Evolutionary conservation across 2,329 filamentous ascomycete species (phyloP).

Genomic region (Zasmidium cellare): DNA sequence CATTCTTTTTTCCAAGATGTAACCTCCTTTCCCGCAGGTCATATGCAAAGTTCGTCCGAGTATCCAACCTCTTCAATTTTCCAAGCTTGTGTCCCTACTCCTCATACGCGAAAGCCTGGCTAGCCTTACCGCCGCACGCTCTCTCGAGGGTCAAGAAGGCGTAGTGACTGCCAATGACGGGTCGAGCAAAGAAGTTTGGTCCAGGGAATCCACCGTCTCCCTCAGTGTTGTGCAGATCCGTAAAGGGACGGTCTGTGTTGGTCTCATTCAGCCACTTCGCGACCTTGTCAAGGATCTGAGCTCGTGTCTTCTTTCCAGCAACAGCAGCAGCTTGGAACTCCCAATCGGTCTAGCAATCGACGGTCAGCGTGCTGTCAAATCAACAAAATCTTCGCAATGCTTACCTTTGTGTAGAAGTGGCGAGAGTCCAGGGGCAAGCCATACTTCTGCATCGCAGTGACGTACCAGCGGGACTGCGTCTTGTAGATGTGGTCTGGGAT

Average conservation of each 20-base stretch:
- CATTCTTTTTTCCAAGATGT: too few species aligned
- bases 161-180: constrained; percentile 84
- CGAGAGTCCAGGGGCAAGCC: constrained; percentile 79
- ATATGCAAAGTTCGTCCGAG: not conserved
- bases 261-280: constrained; percentile 85
- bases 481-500: constrained; percentile 75
- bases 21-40: too few species aligned
- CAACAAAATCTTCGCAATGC: not conserved
- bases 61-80: not conserved
- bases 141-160: constrained; percentile 78
- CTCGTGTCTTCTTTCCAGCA: constrained; percentile 65
- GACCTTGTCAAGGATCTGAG: constrained; percentile 71
- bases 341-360: constrained; percentile 60
- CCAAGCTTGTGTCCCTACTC: not conserved
- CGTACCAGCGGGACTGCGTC: constrained; percentile 79
- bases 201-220: constrained; percentile 73
- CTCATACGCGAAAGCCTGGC: constrained; percentile 21
- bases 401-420: constrained; percentile 73
- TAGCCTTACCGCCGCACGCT: constrained; percentile 56
- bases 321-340: constrained; percentile 86
- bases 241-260: constrained; percentile 70
- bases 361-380: constrained; percentile 43
- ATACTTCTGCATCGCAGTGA: constrained; percentile 74
- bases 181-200: constrained; percentile 74
- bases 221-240: constrained; percentile 81